Evolutionary conservation across 805 yeast species (phyloP).

Genomic region (Candida morakotiae): DNA sequence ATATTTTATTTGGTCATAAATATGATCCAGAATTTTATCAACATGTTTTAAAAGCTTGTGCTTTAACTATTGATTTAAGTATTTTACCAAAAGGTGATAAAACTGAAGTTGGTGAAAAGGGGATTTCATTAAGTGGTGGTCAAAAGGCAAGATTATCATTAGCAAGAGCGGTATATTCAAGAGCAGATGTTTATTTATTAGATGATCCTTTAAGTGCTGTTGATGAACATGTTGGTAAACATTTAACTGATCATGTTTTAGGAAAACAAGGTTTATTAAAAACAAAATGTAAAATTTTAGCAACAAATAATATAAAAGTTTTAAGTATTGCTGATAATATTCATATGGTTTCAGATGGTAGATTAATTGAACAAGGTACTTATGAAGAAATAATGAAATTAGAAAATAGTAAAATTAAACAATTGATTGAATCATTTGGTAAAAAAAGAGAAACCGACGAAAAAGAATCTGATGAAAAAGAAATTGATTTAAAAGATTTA

Average conservation of each 20-base stretch:
- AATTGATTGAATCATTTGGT: constrained; percentile 62
- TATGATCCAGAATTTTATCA: constrained; percentile 80
- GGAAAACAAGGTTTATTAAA: constrained; percentile 77
- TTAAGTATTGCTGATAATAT: constrained; percentile 70
- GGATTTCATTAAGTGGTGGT: constrained; percentile 94
- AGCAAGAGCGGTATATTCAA: constrained; percentile 92
- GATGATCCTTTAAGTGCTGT: constrained; percentile 97
- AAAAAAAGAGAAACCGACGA: constrained; percentile 24
- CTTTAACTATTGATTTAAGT: constrained; percentile 70
- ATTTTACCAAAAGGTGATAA: constrained; percentile 84
- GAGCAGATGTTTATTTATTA: constrained; percentile 85
- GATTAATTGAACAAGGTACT: constrained; percentile 62
- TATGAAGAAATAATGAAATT: constrained; percentile 48
- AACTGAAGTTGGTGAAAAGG: constrained; percentile 95
- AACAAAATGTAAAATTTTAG: constrained; percentile 70
- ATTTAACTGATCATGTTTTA: constrained; percentile 74
- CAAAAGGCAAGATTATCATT: constrained; percentile 93
- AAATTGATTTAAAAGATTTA: constrained; percentile 16
- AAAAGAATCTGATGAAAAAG: constrained; percentile 10
- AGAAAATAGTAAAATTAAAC: constrained; percentile 46
- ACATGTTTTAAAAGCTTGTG: constrained; percentile 83
- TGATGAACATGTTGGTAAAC: constrained; percentile 93
- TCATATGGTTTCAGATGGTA: constrained; percentile 66
- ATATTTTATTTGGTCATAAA: constrained; percentile 84
- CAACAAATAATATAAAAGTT: constrained; percentile 84